Conservation (phyloP, 2,329 filamentous ascomycete genomes). For the Apiospora rasikravindrae region DNA sequence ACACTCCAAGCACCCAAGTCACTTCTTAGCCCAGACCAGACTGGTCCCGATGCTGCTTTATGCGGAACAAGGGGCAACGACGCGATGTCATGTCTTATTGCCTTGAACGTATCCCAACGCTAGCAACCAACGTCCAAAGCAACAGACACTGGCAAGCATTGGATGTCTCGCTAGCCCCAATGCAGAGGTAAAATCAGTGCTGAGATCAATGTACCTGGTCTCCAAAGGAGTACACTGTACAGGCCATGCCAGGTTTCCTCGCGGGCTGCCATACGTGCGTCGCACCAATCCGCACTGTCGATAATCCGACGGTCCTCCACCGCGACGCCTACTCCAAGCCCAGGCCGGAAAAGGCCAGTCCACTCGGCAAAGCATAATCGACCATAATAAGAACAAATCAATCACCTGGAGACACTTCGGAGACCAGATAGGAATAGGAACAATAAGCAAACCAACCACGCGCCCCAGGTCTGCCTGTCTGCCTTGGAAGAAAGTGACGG, state of each 20-base stretch:
- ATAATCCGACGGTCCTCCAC: conserved; percentile 13
- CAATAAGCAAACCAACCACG: conserved; percentile 9
- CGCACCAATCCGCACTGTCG: conserved; percentile 20
- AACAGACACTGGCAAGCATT: conserved; percentile 29
- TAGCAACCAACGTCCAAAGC: conserved; percentile 19
- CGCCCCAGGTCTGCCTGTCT: neutral
- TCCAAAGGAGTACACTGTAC: conserved; percentile 20
- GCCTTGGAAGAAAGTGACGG: conserved; percentile 7
- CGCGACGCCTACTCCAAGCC: conserved; percentile 11
- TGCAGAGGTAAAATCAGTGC: conserved; percentile 18
- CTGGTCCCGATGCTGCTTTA: conserved; percentile 29
- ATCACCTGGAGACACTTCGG: conserved; percentile 2
- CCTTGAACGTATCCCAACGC: conserved; percentile 25
- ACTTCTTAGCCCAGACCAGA: neutral
- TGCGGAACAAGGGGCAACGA: conserved; percentile 29
- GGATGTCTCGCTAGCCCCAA: conserved; percentile 34
- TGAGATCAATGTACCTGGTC: conserved; percentile 20
- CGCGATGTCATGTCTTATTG: conserved; percentile 32
- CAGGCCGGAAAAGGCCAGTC: conserved; percentile 11
- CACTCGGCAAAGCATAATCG: conserved; percentile 21
- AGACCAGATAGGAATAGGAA: conserved; percentile 11
- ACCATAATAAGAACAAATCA: neutral
- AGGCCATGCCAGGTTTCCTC: conserved; percentile 18
- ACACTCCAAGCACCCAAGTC: conserved; percentile 4
- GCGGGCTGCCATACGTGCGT: neutral